These are phyloP conservation scores for Iris pallida DNA, from an alignment of 116 monocot genomes.

Conservation along the genomic window DNA sequence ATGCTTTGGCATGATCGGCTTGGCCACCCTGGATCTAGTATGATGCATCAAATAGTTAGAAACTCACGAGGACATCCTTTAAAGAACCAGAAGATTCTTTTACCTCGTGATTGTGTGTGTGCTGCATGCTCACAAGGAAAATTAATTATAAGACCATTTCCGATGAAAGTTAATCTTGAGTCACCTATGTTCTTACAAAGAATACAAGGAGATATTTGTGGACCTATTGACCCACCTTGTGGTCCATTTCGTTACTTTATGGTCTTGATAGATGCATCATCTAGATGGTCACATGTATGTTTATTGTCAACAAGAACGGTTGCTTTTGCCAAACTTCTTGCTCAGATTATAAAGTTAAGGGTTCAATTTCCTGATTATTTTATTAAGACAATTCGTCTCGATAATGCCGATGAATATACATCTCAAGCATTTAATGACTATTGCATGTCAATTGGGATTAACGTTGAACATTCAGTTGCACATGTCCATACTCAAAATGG, in stretches of 20 bases:
- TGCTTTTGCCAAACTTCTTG: background rate
- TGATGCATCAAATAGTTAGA: background rate
- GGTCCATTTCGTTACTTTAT: no score
- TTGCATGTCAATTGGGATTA: no score
- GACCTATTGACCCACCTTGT: no score
- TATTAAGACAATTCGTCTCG: background rate
- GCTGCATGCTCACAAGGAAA: background rate
- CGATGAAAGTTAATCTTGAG: no score
- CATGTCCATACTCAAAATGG: background rate
- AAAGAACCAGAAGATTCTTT: background rate
- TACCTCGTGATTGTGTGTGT: background rate
- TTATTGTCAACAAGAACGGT: background rate
- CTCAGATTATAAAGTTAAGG: background rate
- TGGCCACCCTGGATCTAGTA: background rate
- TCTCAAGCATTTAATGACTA: no score
- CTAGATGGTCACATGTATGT: background rate
- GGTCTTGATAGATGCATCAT: background rate
- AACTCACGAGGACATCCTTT: background rate
- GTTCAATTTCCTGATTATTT: background rate
- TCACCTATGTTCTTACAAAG: no score
- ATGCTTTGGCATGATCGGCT: background rate
- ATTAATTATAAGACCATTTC: no score
- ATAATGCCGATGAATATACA: no score
- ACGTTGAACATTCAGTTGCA: background rate
- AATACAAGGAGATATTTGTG: no score